Percentiles rank a stretch among this genome's conserved stretches.
Evolutionary conservation across 2,329 filamentous ascomycete species (phyloP).

Genomic region (Venturia asperata): DNA sequence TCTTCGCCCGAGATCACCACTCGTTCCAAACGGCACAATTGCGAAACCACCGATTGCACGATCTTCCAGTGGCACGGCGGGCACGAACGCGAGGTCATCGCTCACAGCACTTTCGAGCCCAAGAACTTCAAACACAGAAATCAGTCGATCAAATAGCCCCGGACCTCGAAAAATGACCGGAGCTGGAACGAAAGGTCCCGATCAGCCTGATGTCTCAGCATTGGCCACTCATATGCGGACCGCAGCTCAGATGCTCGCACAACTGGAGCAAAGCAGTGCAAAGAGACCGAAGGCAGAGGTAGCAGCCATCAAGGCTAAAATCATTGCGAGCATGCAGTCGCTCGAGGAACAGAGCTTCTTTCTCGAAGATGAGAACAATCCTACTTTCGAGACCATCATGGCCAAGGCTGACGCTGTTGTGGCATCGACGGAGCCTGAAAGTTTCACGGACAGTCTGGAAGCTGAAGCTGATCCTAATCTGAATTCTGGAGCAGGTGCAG

Average conservation of each 20-base stretch:
- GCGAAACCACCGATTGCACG: slow-evolving; percentile 28
- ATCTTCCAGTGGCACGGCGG: slow-evolving; percentile 52
- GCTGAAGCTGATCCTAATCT: slow-evolving; percentile 45
- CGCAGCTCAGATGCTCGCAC: slow-evolving; percentile 78
- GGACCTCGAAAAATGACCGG: slow-evolving; percentile 55
- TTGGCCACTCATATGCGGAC: slow-evolving; percentile 82
- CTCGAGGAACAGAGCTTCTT: slow-evolving; percentile 81
- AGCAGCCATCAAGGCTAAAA: slow-evolving; percentile 74
- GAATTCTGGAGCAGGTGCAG: slow-evolving; percentile 66
- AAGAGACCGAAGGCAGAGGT: slow-evolving; percentile 76
- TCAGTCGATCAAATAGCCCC: slow-evolving; percentile 63
- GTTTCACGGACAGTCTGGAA: slow-evolving; percentile 44
- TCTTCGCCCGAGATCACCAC: slow-evolving; percentile 25
- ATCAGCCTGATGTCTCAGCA: slow-evolving; percentile 75
- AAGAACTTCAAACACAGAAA: slow-evolving; percentile 60
- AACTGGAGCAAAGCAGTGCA: slow-evolving; percentile 71
- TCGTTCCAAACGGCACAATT: slow-evolving; percentile 8
- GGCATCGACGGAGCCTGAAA: slow-evolving; percentile 38
- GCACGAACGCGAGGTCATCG: slow-evolving; percentile 47
- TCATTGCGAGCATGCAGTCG: slow-evolving; percentile 85
- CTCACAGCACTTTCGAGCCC: slow-evolving; percentile 57
- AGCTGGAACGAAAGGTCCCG: slow-evolving; percentile 49
- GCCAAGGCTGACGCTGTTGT: slow-evolving; percentile 56
- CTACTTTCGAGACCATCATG: slow-evolving; percentile 78
- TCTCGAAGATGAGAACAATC: slow-evolving; percentile 58